Base-by-base conservation (phyloP, 1,284 basidiomycete species). In the Puccinia coronata region DNA sequence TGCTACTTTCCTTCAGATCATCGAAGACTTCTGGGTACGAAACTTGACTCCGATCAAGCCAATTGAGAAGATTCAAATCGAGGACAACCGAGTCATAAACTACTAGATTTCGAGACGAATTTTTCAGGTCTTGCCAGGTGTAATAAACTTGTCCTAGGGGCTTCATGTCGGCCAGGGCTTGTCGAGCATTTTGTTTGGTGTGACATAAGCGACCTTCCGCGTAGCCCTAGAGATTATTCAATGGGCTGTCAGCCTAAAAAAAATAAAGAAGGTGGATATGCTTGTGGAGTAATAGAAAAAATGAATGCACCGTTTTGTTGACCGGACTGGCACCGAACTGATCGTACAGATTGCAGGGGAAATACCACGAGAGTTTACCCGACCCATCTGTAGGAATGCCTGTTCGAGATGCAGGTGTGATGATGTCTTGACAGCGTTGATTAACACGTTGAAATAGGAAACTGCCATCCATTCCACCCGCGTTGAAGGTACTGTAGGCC, bases 381-480 rank as follows among this genome's bases (percentile, higher is more conserved):
- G 90, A 89, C 23, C 85, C 88, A 57, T 90, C 89, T 81, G 91
- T 85, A 11, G 89, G 88, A 84, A 96, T 94, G 71, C 88, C 89
- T 9, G 92, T 92, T 63, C 89, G 90, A 39, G 88, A 84, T 16
- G 93, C 89, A 82, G 91, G 90, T 18, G 90, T 92, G 84, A 99
- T 92, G 84, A 94, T 84, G 34, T 90, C 90, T 28, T 90, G 87
- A 86, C 96, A 99, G 81, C 92, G 89, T 84, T 92, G 88, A 86
- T 96, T 96, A 83, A 92, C 91, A 74, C 91, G 93, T 87, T 99
- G 96, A 88, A 99, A 99, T 85, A 99, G 86, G 87, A 99, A 96
- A 59, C 92, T 94, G 25, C 92, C 92, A 84, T 98, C 97, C 86
- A 92, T 93, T 51, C 93, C 92, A 8, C 91, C 92, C 0, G 93